Conservation (phyloP, 768 basidiomycete species). For the Cystobasidium onofrii region DNA sequence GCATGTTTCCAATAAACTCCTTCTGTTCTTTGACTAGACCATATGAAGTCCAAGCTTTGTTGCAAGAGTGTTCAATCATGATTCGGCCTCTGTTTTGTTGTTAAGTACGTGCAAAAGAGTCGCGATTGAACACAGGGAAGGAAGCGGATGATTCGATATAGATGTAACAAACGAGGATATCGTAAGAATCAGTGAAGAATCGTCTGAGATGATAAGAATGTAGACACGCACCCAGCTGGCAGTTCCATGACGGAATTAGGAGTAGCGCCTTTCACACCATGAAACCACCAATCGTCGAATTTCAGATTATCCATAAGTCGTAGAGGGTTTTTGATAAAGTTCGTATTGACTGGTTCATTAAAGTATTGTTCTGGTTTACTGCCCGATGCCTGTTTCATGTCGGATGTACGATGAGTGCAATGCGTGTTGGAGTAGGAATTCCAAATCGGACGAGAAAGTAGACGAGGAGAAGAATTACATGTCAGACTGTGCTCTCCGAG, state of each 20-base stretch:
- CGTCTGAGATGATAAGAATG: too few relatives aligned
- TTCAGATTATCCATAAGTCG: conserved; percentile 2
- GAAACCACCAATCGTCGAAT: conserved; percentile 30
- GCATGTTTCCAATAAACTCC: conserved; percentile 22
- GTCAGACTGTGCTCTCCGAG: too few relatives aligned
- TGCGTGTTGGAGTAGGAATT: neutral
- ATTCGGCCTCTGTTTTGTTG: neutral
- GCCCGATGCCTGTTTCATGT: conserved; percentile 7
- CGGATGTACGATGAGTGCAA: neutral
- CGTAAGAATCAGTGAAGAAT: neutral
- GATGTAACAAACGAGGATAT: too few relatives aligned
- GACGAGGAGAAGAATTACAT: too few relatives aligned
- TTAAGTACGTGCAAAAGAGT: neutral
- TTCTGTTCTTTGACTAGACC: neutral
- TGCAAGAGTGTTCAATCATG: conserved; percentile 30
- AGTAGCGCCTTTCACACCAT: conserved; percentile 14
- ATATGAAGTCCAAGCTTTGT: conserved; percentile 28
- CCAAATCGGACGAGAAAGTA: neutral
- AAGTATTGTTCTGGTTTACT: conserved; percentile 5
- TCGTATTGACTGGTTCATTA: conserved; percentile 14
- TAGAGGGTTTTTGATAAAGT: conserved; percentile 19
- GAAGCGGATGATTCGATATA: too few relatives aligned
- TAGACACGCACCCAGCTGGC: conserved; percentile 11
- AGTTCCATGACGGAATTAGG: conserved; percentile 20
- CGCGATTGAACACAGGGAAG: neutral